A percentile compares a stretch with the other conserved stretches of the same genome.
phyloP scores from a whole-genome alignment of 108 stramenopile species.

The Cyclostephanos invisitatus region DNA sequence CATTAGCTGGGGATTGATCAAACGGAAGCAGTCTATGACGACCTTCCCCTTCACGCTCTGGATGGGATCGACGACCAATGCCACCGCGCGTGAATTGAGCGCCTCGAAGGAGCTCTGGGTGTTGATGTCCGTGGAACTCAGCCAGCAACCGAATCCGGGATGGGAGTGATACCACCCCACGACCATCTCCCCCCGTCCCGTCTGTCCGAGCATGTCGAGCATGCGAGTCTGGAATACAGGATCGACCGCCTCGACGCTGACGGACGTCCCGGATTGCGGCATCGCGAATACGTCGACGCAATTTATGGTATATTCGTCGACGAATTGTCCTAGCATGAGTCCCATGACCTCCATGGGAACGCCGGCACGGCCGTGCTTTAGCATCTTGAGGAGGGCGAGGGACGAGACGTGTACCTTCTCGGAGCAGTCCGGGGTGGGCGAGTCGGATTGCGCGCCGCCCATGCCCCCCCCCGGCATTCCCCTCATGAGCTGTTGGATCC shows the following conservation, averaged over 20 bases:
- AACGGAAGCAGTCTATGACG: slow-evolving; percentile 99
- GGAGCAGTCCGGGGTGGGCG: slow-evolving; percentile 90
- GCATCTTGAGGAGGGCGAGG: slow-evolving; percentile 98
- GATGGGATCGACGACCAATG: slow-evolving; percentile 98
- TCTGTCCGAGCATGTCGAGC: slow-evolving; percentile 99
- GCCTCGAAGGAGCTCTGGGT: slow-evolving; percentile 98
- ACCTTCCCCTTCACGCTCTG: slow-evolving; percentile 99
- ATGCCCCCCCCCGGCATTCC: slow-evolving; percentile 85
- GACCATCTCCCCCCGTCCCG: slow-evolving; percentile 97
- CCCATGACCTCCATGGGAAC: slow-evolving; percentile 99
- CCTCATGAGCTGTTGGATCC: slow-evolving; percentile 88
- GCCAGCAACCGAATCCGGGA: slow-evolving; percentile 99
- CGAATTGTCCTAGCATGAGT: slow-evolving; percentile 99
- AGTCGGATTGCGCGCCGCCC: slow-evolving; percentile 69
- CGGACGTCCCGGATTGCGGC: slow-evolving; percentile 98
- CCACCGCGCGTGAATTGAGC: slow-evolving; percentile 94
- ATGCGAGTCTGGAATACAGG: slow-evolving; percentile 98
- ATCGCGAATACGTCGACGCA: slow-evolving; percentile 99
- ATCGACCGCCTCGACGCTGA: slow-evolving; percentile 98
- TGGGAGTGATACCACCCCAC: slow-evolving; percentile 99
- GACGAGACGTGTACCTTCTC: slow-evolving; percentile 99
- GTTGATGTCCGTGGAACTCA: slow-evolving; percentile 97
- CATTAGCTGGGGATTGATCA: slow-evolving; percentile 98
- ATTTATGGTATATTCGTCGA: slow-evolving; percentile 99
- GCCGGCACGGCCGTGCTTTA: slow-evolving; percentile 99